A percentile compares a stretch with the other conserved stretches of the same genome.
phyloP scores from a whole-genome alignment of 805 yeast species.

The Candida gorgasii region DNA sequence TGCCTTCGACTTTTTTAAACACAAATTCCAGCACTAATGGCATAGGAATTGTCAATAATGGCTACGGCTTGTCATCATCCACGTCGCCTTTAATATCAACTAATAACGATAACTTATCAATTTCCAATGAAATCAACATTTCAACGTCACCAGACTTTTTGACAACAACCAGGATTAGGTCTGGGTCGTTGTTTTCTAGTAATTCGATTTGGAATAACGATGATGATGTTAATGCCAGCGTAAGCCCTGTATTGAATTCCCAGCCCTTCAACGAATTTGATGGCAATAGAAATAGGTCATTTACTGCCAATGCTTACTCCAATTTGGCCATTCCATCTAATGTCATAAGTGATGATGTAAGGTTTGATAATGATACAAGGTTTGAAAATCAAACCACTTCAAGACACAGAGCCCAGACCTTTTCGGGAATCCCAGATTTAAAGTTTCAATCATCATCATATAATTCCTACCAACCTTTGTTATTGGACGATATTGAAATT shows the following conservation, averaged over 20 bases:
- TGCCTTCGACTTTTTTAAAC: conserved; percentile 59
- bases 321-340: conserved; percentile 8
- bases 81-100: conserved; percentile 21
- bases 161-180: conserved; percentile 44
- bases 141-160: conserved; percentile 12
- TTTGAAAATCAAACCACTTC: conserved; percentile 32
- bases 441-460: conserved; percentile 10
- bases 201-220: conserved; percentile 64
- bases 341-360: conserved; percentile 20
- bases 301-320: conserved; percentile 44
- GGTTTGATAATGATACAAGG: conserved; percentile 22
- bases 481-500: conserved; percentile 62
- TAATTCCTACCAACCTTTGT: conserved; percentile 19
- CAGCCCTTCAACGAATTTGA: conserved; percentile 10
- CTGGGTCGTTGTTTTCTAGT: conserved; percentile 53
- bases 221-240: conserved; percentile 8
- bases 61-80: conserved; percentile 12
- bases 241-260: conserved; percentile 16
- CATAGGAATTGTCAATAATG: no score
- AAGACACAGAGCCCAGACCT: conserved; percentile 43
- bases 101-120: conserved; percentile 8
- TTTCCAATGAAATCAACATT: conserved; percentile 7
- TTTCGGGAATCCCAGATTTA: conserved; percentile 31
- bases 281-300: conserved; percentile 46
- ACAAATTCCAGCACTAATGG: conserved; percentile 7